Conservation (phyloP, 1,284 basidiomycete genomes). For the Retiboletus flavoniger region DNA sequence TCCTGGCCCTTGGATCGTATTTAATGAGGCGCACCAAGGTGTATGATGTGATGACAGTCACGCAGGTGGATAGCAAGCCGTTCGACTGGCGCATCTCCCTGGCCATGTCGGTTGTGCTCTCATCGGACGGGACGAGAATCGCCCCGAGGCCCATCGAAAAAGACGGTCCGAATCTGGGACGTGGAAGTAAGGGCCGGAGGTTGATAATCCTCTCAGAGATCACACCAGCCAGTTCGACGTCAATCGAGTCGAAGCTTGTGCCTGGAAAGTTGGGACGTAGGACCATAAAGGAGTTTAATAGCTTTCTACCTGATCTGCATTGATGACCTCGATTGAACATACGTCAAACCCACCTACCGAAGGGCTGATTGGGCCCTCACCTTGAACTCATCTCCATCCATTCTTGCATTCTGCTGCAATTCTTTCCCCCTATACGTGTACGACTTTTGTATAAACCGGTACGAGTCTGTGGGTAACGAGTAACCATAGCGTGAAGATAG, state of each 20-base stretch:
- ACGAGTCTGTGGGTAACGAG: too few species aligned
- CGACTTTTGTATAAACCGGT: too few species aligned
- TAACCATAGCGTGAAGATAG: too few species aligned
- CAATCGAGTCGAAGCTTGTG: neutral
- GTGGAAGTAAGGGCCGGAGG: neutral
- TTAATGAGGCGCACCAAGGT: neutral
- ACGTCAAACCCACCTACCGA: neutral
- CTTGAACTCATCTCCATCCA: neutral
- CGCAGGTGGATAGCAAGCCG: neutral
- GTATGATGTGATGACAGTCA: slow-evolving; percentile 2
- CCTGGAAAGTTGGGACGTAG: neutral
- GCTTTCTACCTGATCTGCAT: neutral
- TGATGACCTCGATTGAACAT: neutral
- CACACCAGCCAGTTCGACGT: neutral
- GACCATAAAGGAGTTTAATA: neutral
- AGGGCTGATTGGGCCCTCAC: too few species aligned
- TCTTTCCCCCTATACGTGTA: neutral
- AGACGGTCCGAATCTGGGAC: slow-evolving; percentile 1
- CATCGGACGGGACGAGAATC: neutral
- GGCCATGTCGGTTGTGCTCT: neutral
- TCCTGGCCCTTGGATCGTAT: neutral
- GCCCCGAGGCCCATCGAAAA: neutral
- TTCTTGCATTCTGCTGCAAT: neutral
- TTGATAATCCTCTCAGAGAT: neutral
- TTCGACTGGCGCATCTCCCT: neutral